Evolutionary conservation across 768 basidiomycete species (phyloP).

Genomic region (Mycena amicta): DNA sequence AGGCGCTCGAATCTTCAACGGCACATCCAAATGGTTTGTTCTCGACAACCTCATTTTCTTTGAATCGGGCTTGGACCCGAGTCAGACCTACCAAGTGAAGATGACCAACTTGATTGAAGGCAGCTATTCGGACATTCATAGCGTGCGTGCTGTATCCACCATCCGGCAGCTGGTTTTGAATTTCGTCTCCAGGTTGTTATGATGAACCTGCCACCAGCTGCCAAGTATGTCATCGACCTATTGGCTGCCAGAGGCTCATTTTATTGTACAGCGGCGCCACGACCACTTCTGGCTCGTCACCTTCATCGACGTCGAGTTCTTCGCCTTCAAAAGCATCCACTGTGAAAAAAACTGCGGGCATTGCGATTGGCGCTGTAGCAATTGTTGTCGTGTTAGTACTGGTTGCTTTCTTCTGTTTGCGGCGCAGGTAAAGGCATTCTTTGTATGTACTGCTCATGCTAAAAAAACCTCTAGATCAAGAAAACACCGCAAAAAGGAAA

Average conservation of each 20-base stretch:
- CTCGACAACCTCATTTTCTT: slow-evolving; percentile 21
- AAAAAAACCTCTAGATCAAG: background rate
- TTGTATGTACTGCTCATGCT: background rate
- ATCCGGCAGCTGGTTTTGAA: too few relatives aligned
- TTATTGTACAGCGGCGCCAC: background rate
- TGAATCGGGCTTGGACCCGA: slow-evolving; percentile 23
- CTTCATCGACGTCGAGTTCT: background rate
- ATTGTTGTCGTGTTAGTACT: slow-evolving; percentile 8
- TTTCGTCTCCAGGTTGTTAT: slow-evolving; percentile 15
- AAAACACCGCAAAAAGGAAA: slow-evolving; percentile 1
- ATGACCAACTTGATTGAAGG: slow-evolving; percentile 14
- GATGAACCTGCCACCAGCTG: slow-evolving; percentile 15
- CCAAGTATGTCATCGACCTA: slow-evolving; percentile 1
- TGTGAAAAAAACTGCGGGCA: slow-evolving; percentile 11
- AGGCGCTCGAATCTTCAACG: slow-evolving; percentile 22
- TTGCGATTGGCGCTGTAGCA: slow-evolving; percentile 14
- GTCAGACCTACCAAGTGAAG: slow-evolving; percentile 19
- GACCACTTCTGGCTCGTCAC: background rate
- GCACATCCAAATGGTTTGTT: slow-evolving; percentile 26
- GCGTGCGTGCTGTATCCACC: slow-evolving; percentile 4
- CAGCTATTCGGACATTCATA: slow-evolving; percentile 16
- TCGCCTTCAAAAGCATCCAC: background rate
- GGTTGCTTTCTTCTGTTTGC: slow-evolving; percentile 3
- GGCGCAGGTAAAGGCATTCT: slow-evolving; percentile 3
- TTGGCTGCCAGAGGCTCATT: too few relatives aligned